Conservation (phyloP, 495 filamentous ascomycete species). For the Hyaloscypha bicolor region DNA sequence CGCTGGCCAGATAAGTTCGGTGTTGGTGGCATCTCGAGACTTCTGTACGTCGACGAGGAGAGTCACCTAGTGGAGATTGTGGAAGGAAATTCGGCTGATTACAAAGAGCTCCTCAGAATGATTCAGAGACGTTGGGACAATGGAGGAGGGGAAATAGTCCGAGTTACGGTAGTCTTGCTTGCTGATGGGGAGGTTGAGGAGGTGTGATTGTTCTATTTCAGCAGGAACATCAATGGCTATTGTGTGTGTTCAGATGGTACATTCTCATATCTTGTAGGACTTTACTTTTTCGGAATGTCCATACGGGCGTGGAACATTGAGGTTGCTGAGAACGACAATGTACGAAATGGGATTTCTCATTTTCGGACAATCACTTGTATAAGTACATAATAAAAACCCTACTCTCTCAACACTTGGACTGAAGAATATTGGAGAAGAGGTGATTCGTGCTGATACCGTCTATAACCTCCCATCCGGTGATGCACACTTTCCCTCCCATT, state of each 20-base stretch:
- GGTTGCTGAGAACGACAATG: too few relatives aligned
- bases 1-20: slow-evolving; percentile 2
- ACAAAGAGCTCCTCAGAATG: background rate
- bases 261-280: too few relatives aligned
- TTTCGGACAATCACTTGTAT: background rate
- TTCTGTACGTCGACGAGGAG: background rate
- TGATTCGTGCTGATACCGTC: slow-evolving; percentile 12
- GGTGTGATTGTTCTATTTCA: background rate
- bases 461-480: background rate
- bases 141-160: background rate
- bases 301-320: background rate
- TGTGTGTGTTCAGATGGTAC: background rate
- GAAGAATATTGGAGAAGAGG: slow-evolving; percentile 1
- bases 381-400: background rate
- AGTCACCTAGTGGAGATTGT: slow-evolving; percentile 2
- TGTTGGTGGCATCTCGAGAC: background rate
- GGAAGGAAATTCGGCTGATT: background rate
- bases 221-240: background rate
- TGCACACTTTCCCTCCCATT: background rate
- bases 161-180: background rate
- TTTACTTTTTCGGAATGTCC: too few relatives aligned
- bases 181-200: background rate
- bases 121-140: background rate
- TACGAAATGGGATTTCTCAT: background rate
- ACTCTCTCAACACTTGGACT: background rate